A percentile compares a stretch with the other conserved stretches of the same genome.
Conservation (phyloP, 2,329 filamentous ascomycete genomes). For the Coleophoma cylindrospora region DNA sequence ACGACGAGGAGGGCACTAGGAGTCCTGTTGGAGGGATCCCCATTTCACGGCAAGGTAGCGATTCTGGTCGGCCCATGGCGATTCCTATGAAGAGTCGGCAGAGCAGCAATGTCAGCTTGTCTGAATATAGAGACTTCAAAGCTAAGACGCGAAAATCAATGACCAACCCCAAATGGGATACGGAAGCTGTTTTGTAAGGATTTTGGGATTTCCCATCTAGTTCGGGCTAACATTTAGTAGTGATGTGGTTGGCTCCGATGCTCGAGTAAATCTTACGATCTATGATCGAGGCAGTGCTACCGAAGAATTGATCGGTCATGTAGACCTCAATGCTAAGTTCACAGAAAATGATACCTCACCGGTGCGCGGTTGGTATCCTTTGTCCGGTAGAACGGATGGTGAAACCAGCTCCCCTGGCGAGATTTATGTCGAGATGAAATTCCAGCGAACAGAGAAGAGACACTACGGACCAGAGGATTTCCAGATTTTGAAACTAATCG, state of each 20-base stretch:
- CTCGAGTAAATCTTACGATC: slow-evolving; percentile 86
- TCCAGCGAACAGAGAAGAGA: slow-evolving; percentile 82
- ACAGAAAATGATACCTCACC: slow-evolving; percentile 62
- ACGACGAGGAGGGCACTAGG: slow-evolving; percentile 53
- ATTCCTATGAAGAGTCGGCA: slow-evolving; percentile 97
- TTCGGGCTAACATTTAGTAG: slow-evolving; percentile 36
- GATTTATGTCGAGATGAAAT: slow-evolving; percentile 80
- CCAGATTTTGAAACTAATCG: slow-evolving; percentile 91
- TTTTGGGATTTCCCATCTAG: not conserved
- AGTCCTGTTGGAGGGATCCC: slow-evolving; percentile 51
- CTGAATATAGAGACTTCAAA: slow-evolving; percentile 54
- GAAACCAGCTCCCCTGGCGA: slow-evolving; percentile 77
- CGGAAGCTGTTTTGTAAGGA: slow-evolving; percentile 89
- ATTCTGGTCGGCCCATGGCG: slow-evolving; percentile 76
- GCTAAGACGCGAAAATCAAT: slow-evolving; percentile 55
- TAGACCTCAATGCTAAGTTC: slow-evolving; percentile 71
- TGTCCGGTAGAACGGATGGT: slow-evolving; percentile 72
- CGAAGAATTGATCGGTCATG: slow-evolving; percentile 88
- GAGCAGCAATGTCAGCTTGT: slow-evolving; percentile 87
- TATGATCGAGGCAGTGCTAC: slow-evolving; percentile 78
- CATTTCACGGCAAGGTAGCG: slow-evolving; percentile 69
- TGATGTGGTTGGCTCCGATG: slow-evolving; percentile 89
- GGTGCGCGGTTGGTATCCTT: slow-evolving; percentile 78
- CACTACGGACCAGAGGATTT: slow-evolving; percentile 95
- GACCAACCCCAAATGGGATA: slow-evolving; percentile 91